These are phyloP conservation scores for Lactifluus volemus DNA, from an alignment of 768 basidiomycete genomes.

Conservation along the genomic window DNA sequence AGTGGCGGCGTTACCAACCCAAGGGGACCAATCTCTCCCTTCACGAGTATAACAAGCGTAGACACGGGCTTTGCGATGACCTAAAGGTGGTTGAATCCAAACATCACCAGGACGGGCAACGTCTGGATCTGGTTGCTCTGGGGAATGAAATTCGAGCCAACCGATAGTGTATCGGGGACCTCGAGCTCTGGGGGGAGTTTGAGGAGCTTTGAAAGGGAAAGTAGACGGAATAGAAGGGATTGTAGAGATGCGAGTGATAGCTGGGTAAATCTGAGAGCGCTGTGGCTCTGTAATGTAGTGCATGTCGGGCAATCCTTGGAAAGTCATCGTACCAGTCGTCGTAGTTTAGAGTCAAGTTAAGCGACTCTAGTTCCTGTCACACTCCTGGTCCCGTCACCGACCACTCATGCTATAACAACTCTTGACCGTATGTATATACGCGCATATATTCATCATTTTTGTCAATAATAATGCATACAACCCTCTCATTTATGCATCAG, in stretches of 20 bases:
- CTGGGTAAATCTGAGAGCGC: slow-evolving; percentile 6
- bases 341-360: too few relatives aligned
- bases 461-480: too few relatives aligned
- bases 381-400: not conserved
- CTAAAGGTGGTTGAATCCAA: slow-evolving; percentile 14
- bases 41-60: slow-evolving; percentile 8
- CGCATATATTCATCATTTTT: too few relatives aligned
- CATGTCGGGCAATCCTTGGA: slow-evolving; percentile 1
- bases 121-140: slow-evolving; percentile 12
- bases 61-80: slow-evolving; percentile 15
- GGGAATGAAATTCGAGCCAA: slow-evolving; percentile 13
- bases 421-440: too few relatives aligned
- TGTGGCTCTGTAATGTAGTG: slow-evolving; percentile 12
- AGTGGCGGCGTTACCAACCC: slow-evolving; percentile 1
- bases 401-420: too few relatives aligned
- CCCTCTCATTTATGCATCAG: too few relatives aligned
- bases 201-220: slow-evolving; percentile 10
- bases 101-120: slow-evolving; percentile 14
- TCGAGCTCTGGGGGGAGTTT: not conserved
- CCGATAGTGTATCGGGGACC: slow-evolving; percentile 12
- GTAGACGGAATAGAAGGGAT: slow-evolving; percentile 8
- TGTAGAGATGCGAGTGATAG: not conserved
- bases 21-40: slow-evolving; percentile 11
- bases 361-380: not conserved
- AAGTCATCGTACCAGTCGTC: not conserved